A percentile compares a stretch with the other conserved stretches of the same genome.
phyloP scores from a whole-genome alignment of 2,329 filamentous ascomycete genomes.

The Hawksworthiomyces lignivorus region DNA sequence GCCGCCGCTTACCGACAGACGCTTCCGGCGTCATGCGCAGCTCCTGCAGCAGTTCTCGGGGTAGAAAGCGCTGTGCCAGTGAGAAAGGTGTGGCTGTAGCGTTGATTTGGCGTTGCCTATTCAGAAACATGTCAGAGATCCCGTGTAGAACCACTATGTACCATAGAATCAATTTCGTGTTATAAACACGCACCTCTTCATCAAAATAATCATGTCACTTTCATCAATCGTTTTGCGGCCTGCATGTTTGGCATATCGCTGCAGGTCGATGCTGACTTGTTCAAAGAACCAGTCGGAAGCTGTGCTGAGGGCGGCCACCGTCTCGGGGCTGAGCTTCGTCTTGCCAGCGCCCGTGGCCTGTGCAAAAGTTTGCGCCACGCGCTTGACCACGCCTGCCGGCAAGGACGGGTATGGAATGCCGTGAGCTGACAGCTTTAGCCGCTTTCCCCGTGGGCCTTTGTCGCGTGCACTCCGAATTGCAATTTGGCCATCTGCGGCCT shows the following conservation, averaged over 20 bases:
- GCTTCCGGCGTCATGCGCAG: slow-evolving; percentile 61
- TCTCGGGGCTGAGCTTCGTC: slow-evolving; percentile 64
- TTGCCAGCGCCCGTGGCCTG: slow-evolving; percentile 58
- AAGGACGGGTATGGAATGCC: slow-evolving; percentile 71
- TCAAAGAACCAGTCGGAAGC: slow-evolving; percentile 91
- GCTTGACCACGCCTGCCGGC: slow-evolving; percentile 65
- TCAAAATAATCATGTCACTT: slow-evolving; percentile 70
- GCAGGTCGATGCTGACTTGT: slow-evolving; percentile 72
- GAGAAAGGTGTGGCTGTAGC: slow-evolving; percentile 70
- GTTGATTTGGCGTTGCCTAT: slow-evolving; percentile 71
- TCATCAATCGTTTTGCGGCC: slow-evolving; percentile 81
- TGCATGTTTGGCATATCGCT: slow-evolving; percentile 72
- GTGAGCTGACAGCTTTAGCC: slow-evolving; percentile 57
- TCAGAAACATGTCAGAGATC: too few relatives aligned
- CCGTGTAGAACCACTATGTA: too few relatives aligned
- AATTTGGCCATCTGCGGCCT: background rate
- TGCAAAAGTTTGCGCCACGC: slow-evolving; percentile 62
- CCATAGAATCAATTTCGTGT: too few relatives aligned
- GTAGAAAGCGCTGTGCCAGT: slow-evolving; percentile 74
- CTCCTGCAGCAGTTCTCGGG: slow-evolving; percentile 75
- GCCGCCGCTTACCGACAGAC: slow-evolving; percentile 40
- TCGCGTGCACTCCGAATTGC: background rate
- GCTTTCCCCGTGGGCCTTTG: slow-evolving; percentile 21
- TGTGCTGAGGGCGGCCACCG: slow-evolving; percentile 65
- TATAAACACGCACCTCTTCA: slow-evolving; percentile 71